A percentile compares a stretch with the other conserved stretches of the same genome.
These are phyloP conservation scores for Pseudopyrenochaeta lycopersici DNA, from an alignment of 2,329 filamentous ascomycete species.

Conservation along the genomic window DNA sequence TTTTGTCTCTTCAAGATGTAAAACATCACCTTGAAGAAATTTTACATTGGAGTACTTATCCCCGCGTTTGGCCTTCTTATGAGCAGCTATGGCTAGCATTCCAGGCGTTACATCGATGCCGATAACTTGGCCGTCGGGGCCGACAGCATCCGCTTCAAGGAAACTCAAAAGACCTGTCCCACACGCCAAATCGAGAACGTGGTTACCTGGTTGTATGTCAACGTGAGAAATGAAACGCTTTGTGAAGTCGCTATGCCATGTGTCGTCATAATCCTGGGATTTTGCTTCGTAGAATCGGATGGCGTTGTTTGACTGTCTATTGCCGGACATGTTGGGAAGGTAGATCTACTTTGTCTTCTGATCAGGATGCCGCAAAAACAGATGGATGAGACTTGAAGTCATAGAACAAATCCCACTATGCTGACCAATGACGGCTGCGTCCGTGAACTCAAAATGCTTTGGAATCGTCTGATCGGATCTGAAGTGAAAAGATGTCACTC, in stretches of 20 bases:
- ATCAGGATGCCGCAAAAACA: background rate
- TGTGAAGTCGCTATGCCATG: conserved; percentile 54
- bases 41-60: conserved; percentile 43
- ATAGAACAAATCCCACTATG: background rate
- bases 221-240: conserved; percentile 47
- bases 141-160: conserved; percentile 50
- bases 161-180: conserved; percentile 57
- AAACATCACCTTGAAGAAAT: conserved; percentile 49
- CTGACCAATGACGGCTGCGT: conserved; percentile 4
- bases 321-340: conserved; percentile 17
- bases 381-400: background rate
- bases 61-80: conserved; percentile 35
- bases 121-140: conserved; percentile 47
- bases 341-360: background rate
- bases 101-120: conserved; percentile 54
- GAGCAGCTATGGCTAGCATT: conserved; percentile 51
- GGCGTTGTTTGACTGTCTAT: conserved; percentile 38
- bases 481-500: background rate
- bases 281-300: conserved; percentile 48
- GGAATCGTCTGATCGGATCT: background rate
- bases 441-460: conserved; percentile 9
- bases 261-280: conserved; percentile 50
- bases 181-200: conserved; percentile 57
- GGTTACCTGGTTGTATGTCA: conserved; percentile 46
- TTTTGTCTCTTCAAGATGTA: conserved; percentile 42